Conservation (phyloP, 768 basidiomycete genomes). For the Lactifluus hygrophoroides region DNA sequence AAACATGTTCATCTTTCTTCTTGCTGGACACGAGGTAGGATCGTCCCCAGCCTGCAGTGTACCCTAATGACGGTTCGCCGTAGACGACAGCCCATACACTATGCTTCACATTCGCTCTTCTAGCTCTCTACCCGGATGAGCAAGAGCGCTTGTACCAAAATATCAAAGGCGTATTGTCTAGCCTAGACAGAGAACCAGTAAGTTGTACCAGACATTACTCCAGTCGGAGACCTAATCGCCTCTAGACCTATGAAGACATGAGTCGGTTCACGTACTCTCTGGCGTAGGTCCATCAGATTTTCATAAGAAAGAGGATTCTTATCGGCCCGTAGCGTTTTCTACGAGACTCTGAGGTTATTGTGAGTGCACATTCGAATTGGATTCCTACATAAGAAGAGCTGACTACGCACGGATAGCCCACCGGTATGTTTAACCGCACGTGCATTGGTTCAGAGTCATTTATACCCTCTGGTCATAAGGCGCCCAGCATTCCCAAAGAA, state of each 20-base stretch:
- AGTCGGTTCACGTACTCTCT: neutral
- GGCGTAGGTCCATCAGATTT: slow-evolving; percentile 5
- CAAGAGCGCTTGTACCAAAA: slow-evolving; percentile 34
- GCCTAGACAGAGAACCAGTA: slow-evolving; percentile 9
- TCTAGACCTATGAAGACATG: no score
- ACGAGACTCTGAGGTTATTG: slow-evolving; percentile 43
- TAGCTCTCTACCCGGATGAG: slow-evolving; percentile 35
- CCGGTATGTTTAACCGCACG: neutral
- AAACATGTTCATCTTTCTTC: slow-evolving; percentile 28
- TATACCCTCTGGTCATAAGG: slow-evolving; percentile 30
- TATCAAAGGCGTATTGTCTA: slow-evolving; percentile 27
- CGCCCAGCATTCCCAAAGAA: slow-evolving; percentile 35
- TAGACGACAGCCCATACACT: slow-evolving; percentile 34
- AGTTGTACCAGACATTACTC: no score
- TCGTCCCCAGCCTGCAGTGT: neutral
- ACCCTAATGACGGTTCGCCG: no score
- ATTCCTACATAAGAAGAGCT: neutral
- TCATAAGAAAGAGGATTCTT: neutral
- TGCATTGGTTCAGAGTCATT: neutral
- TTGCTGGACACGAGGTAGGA: slow-evolving; percentile 29
- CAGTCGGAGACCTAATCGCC: no score
- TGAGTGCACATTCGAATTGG: neutral
- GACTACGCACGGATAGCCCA: neutral
- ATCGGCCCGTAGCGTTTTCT: slow-evolving; percentile 31
- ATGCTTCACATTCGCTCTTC: slow-evolving; percentile 32